Percentiles rank a stretch among this genome's conserved stretches.
Conservation (phyloP, 1,284 basidiomycete species). For the Puccinia sorghi region DNA sequence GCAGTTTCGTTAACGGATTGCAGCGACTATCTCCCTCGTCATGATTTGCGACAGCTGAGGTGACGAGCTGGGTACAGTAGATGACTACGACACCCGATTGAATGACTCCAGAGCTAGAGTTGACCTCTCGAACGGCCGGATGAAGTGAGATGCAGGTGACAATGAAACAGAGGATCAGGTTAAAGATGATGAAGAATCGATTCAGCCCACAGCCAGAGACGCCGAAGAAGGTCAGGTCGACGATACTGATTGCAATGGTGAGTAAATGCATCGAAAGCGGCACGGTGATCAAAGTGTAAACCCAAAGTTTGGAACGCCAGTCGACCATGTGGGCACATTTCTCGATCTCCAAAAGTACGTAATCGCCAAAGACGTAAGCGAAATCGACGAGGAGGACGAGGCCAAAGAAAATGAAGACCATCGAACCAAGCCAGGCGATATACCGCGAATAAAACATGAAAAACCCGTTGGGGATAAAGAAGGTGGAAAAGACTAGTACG, state of each 20-base stretch:
- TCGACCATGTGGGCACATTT: constrained; percentile 78
- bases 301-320: constrained; percentile 77
- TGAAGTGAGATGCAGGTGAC: constrained; percentile 82
- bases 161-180: constrained; percentile 76
- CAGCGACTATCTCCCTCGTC: constrained; percentile 68
- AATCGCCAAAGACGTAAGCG: constrained; percentile 73
- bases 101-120: constrained; percentile 89
- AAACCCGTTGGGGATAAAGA: constrained; percentile 91
- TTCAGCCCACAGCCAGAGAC: constrained; percentile 83
- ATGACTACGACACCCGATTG: constrained; percentile 95
- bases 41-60: constrained; percentile 91
- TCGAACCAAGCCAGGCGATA: constrained; percentile 77
- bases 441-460: constrained; percentile 75
- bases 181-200: constrained; percentile 92
- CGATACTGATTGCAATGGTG: constrained; percentile 76
- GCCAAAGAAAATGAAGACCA: constrained; percentile 88
- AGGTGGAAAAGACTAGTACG: constrained; percentile 73
- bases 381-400: constrained; percentile 98
- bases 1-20: constrained; percentile 75
- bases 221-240: constrained; percentile 91
- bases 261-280: constrained; percentile 83
- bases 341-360: constrained; percentile 94
- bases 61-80: constrained; percentile 94
- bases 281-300: constrained; percentile 92
- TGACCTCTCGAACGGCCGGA: constrained; percentile 85